Evolutionary conservation across 2,329 filamentous ascomycete genomes (phyloP).

Genomic region (Fusarium abutilonis): DNA sequence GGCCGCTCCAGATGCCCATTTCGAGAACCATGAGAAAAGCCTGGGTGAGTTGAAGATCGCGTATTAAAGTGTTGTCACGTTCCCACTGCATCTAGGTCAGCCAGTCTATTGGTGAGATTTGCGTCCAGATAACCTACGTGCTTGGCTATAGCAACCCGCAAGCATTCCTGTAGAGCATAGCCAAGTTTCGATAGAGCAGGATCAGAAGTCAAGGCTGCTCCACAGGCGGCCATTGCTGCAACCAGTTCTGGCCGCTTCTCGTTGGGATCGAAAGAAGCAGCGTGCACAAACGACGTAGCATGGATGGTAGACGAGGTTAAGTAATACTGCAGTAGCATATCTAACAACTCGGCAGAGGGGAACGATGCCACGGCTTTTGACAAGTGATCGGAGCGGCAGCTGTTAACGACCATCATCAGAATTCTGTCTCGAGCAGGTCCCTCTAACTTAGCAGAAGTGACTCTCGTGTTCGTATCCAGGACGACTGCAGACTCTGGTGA

Average conservation of each 20-base stretch:
- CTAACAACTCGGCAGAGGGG: constrained; percentile 52
- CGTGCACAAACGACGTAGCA: constrained; percentile 51
- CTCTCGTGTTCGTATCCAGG: constrained; percentile 24
- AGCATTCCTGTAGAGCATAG: constrained; percentile 53
- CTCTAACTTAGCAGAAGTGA: constrained; percentile 35
- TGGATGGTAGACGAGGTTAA: constrained; percentile 44
- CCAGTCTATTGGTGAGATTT: background rate
- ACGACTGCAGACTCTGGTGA: constrained; percentile 42
- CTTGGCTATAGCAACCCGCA: constrained; percentile 37
- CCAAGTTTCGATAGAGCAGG: constrained; percentile 53
- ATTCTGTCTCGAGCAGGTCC: constrained; percentile 45
- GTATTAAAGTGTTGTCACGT: constrained; percentile 46
- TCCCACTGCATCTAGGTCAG: constrained; percentile 43
- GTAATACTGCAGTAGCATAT: constrained; percentile 53
- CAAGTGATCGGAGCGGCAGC: constrained; percentile 42
- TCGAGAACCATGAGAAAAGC: constrained; percentile 50
- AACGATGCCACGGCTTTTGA: constrained; percentile 50
- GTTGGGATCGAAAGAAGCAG: constrained; percentile 51
- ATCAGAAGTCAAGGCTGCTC: constrained; percentile 51
- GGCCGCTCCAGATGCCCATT: constrained; percentile 52
- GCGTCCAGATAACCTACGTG: no score
- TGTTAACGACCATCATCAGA: constrained; percentile 44
- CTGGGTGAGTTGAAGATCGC: constrained; percentile 49
- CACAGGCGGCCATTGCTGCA: constrained; percentile 50
- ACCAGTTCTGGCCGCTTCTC: constrained; percentile 51